These are phyloP conservation scores for Plasmodium vivax DNA, from an alignment of 169 alveolate genomes.

Conservation along the genomic window DNA sequence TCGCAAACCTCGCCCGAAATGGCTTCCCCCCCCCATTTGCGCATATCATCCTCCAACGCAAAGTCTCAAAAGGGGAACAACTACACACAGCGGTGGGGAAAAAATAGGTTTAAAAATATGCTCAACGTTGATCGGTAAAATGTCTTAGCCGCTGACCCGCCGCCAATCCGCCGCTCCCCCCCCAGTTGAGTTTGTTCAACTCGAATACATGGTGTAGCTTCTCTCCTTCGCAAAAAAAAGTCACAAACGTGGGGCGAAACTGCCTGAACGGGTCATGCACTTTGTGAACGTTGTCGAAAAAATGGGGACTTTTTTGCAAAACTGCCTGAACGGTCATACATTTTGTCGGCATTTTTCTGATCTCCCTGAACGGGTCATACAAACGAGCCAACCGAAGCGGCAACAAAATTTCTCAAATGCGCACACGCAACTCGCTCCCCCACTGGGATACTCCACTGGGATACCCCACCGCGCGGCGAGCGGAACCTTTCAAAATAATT, in stretches of 20 bases:
- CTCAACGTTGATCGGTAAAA: neutral
- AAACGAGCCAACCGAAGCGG: neutral
- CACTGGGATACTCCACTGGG: neutral
- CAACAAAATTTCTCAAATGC: neutral
- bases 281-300: neutral
- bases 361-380: neutral
- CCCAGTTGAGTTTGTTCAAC: neutral
- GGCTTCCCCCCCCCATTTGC: neutral
- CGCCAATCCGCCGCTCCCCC: neutral
- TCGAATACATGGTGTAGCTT: neutral
- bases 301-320: neutral
- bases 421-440: neutral
- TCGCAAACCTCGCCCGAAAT: neutral
- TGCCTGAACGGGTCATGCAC: neutral
- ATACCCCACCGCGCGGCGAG: neutral
- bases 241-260: too few relatives aligned
- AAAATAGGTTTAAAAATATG: neutral
- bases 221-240: neutral
- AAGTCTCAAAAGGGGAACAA: neutral
- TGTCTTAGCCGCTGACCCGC: neutral
- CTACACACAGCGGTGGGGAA: neutral
- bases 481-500: neutral
- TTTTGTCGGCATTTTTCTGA: neutral
- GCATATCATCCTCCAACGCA: neutral
- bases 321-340: neutral